phyloP scores from a whole-genome alignment of 208 protist genomes.

The Wallacemonas collosoma region DNA sequence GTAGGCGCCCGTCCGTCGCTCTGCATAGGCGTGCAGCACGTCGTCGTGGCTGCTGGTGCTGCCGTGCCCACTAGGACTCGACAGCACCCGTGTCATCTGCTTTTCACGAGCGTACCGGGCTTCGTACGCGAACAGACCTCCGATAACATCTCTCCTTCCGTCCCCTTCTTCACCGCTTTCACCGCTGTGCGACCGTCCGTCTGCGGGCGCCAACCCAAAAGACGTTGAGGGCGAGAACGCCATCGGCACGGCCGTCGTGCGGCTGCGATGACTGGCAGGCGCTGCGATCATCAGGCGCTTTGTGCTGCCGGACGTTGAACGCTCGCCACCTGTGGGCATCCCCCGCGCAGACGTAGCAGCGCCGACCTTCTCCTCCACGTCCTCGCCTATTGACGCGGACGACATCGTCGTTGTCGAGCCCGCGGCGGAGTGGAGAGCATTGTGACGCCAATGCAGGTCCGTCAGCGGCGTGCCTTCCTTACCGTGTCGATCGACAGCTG shows the following conservation, averaged over 20 bases:
- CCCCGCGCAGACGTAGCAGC: too few species aligned
- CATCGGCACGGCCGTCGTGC: too few species aligned
- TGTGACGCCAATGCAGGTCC: background rate
- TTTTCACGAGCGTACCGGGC: background rate
- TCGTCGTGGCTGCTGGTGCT: background rate
- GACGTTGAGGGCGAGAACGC: too few species aligned
- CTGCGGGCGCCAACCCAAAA: too few species aligned
- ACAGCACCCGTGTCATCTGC: background rate
- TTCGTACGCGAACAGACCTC: background rate
- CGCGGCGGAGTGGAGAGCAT: background rate
- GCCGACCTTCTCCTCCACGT: background rate
- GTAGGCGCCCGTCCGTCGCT: background rate
- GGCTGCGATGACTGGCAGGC: too few species aligned
- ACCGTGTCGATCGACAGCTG: background rate
- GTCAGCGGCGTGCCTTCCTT: constrained; percentile 13
- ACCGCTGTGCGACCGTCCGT: too few species aligned
- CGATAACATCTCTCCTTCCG: too few species aligned
- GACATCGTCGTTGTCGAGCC: background rate
- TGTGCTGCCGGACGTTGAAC: too few species aligned
- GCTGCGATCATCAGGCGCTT: too few species aligned
- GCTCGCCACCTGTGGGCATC: too few species aligned
- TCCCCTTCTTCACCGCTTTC: too few species aligned
- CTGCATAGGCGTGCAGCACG: background rate
- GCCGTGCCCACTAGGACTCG: background rate
- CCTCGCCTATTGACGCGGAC: background rate